Evolutionary conservation across 352 stramenopile species (phyloP), one percentile per base, ranked within the genome.

Genomic region (Phytopythium helicoides): DNA sequence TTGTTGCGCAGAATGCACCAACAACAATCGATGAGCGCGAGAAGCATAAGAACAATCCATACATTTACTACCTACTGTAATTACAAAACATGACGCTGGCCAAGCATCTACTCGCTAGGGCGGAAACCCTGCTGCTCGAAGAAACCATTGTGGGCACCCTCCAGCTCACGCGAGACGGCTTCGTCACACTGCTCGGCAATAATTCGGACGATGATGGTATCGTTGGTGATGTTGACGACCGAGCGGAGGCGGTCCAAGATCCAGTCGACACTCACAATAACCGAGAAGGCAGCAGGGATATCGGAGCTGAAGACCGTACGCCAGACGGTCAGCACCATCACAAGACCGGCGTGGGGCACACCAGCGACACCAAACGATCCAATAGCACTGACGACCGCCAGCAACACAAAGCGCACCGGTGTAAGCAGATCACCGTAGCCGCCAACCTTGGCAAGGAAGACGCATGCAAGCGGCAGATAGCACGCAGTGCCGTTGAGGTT

Each of bases 301-400:
- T 83, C 62, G 8, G 70, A 49, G 7, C 66, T 61, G 38, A 90
- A 90, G 14, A 89, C 78, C 12, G 81, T 89, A 21, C 68, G 63
- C 78, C 81, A 92, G 14, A 92, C 73, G 6, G 78, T 94, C 47
- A 94, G 81, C 23, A 85, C 69, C 76, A 90, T 89, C 22, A 89
- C 81, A 18, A 94, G 62, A 7, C 75, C 79, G 38, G 81, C 73
- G 58, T 89, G 71, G 14, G 83, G 81, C 37, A 94, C 79, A 19
- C 81, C 81, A 40, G 83, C 79, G 2, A 88, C 80, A 22, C 79
- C 79, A 23, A 84, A 83, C 9, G 77, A 92, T 25, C 72, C 68
- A 50, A 94, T 86, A 6, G 80, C 64, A 21, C 73, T 78, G 26
- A 89, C 73, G 33, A 89, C 58, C 8, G 60, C 76, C n/a, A 94